Conservation (phyloP, 2,329 filamentous ascomycete species). For the Orbilia javanica region DNA sequence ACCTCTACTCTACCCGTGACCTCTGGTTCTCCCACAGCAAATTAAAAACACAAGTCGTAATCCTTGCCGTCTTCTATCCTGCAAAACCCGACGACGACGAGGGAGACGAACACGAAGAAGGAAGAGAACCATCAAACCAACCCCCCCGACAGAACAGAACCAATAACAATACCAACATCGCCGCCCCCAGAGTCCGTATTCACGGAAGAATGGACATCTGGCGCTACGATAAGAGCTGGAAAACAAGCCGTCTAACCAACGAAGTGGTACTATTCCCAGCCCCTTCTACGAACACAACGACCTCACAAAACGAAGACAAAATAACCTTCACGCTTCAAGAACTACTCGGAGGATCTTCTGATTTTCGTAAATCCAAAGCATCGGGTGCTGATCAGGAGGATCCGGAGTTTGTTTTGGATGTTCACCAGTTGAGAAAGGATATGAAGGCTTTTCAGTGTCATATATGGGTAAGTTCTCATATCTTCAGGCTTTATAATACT, state of each 20-base stretch:
- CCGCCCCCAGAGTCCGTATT: neutral
- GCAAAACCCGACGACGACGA: neutral
- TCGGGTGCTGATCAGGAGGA: neutral
- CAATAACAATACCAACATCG: neutral
- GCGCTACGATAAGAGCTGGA: neutral
- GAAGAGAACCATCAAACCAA: neutral
- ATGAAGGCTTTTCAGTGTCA: neutral
- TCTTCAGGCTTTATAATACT: too few relatives aligned
- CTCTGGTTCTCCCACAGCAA: constrained; percentile 10
- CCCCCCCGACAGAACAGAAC: neutral
- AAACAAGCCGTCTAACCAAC: neutral
- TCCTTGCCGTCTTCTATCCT: neutral
- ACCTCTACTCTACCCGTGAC: constrained; percentile 24
- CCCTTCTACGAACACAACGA: neutral
- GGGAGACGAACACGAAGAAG: neutral
- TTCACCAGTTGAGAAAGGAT: neutral
- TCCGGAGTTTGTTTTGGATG: constrained; percentile 4
- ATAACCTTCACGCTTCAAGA: constrained; percentile 8
- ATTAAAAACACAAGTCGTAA: neutral
- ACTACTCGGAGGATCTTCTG: neutral
- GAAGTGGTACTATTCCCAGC: constrained; percentile 24
- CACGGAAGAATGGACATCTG: constrained; percentile 21
- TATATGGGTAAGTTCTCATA: neutral
- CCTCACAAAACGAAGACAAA: neutral
- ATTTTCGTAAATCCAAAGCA: neutral